Base-by-base conservation (phyloP, 805 yeast species). In the Metahyphopichia silvanorum region DNA sequence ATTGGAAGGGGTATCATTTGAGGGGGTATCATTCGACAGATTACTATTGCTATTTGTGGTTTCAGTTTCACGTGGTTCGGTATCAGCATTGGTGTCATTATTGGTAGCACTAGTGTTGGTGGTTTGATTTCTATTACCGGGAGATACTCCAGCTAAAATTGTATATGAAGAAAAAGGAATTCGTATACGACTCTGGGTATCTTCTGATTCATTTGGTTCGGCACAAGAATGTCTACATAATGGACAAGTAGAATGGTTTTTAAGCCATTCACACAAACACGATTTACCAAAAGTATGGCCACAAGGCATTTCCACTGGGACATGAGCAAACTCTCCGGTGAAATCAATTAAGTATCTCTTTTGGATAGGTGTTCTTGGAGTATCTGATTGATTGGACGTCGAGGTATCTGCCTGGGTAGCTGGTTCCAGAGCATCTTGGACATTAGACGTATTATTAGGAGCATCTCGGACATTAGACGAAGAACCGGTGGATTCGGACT, bases 221-320 rank as follows among this genome's bases (percentile, higher is more conserved):
- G 42, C 46, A 2, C 82, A 63, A 14, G 70, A 63, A 12, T 66
- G 66, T 37, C 98, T 77, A 54, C 98, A 91, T 29, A 91, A 59
- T 0, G 98, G 98, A 54, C 98, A 89, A 2, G 86, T 76, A 19
- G 76, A 72, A 46, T 83, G 79, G 16, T 74, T 62, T 39, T 71
- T 74, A 31, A 91, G 73, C 98, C 98, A 91, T 46, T 82, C 86
- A 37, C 69, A 74, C 16, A 88, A 64, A 63, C 98, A 91, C n/a
- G 76, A 73, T 40, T 79, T 71, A 5, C 98, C 98, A 65, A 93
- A 91, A 0, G 79, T 52, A 51, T 91, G 98, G 6, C 78, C 78
- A 56, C 98, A 91, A 0, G 95, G 93, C 73, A 91, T 67, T 37
- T 72, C 63, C 1, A 84, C 68, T 0, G 96, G 83, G 4, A 70